Conservation (phyloP, 805 yeast species). For the Starmerella ratchasimensis region DNA sequence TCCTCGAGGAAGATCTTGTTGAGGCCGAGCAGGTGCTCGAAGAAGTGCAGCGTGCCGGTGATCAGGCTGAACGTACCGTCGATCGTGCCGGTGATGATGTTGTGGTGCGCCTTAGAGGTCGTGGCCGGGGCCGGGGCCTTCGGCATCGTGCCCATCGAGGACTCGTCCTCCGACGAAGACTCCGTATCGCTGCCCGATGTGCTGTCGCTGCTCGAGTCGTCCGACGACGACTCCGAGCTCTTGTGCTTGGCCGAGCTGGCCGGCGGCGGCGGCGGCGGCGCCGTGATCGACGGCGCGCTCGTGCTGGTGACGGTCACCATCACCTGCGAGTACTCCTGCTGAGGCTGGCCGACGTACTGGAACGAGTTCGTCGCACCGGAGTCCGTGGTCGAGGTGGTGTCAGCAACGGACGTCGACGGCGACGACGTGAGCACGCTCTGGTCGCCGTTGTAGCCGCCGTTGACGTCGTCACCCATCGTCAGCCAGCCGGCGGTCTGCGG, state of each 20-base stretch:
- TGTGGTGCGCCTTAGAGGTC: slow-evolving; percentile 2
- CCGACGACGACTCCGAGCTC: background rate
- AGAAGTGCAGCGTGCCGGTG: slow-evolving; percentile 6
- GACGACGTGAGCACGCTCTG: slow-evolving; percentile 1
- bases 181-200: slow-evolving; percentile 2
- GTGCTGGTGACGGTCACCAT: slow-evolving; percentile 5
- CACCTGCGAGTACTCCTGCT: slow-evolving; percentile 4
- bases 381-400: too few relatives aligned
- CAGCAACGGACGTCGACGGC: background rate
- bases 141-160: background rate
- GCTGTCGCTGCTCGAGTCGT: background rate
- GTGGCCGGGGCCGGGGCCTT: slow-evolving; percentile 3
- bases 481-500: slow-evolving; percentile 10
- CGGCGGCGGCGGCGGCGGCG: background rate
- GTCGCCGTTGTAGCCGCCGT: slow-evolving; percentile 10
- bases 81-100: slow-evolving; percentile 4
- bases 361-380: background rate
- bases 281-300: background rate
- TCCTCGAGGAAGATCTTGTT: background rate
- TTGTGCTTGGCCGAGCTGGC: background rate
- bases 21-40: slow-evolving; percentile 4
- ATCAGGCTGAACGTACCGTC: slow-evolving; percentile 10
- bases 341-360: background rate
- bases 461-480: slow-evolving; percentile 12
- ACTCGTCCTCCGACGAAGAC: background rate